Percentiles rank a stretch among this genome's conserved stretches.
These are phyloP conservation scores for Penicillium sp. DNA, from an alignment of 2,329 filamentous ascomycete genomes.

Conservation along the genomic window DNA sequence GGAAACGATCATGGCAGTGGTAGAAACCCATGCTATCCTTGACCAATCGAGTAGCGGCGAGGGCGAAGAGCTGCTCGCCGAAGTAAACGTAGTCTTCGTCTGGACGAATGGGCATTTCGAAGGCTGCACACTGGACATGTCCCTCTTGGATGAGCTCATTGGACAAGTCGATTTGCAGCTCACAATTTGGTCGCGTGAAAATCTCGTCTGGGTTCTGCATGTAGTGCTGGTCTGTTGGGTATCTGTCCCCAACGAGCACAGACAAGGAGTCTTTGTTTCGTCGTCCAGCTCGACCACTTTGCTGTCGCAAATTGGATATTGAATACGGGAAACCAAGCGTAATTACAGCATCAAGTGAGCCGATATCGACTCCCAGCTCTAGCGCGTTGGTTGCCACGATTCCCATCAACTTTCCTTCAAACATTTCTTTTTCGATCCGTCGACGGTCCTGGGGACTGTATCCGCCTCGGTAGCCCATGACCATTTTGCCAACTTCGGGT, in stretches of 20 bases:
- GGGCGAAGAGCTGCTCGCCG: conserved; percentile 68
- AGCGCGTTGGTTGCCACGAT: conserved; percentile 93
- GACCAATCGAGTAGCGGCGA: conserved; percentile 74
- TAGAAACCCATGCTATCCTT: conserved; percentile 80
- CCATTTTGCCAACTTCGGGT: conserved; percentile 72
- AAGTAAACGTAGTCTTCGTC: conserved; percentile 78
- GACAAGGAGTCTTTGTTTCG: conserved; percentile 92
- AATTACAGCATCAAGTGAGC: conserved; percentile 87
- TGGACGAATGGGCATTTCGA: conserved; percentile 89
- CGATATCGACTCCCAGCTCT: conserved; percentile 94
- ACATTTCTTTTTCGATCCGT: conserved; percentile 93
- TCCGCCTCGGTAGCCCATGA: conserved; percentile 95
- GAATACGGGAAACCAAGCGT: conserved; percentile 95
- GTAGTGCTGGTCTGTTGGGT: conserved; percentile 90
- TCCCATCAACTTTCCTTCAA: conserved; percentile 87
- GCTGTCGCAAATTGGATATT: conserved; percentile 90
- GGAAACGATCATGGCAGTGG: conserved; percentile 85
- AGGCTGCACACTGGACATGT: conserved; percentile 92
- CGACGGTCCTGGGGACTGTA: conserved; percentile 91
- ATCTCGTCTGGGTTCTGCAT: conserved; percentile 96
- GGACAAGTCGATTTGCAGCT: conserved; percentile 85
- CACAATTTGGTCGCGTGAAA: conserved; percentile 84
- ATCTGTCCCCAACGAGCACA: conserved; percentile 84
- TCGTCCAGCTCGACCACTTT: conserved; percentile 88
- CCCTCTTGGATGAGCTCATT: conserved; percentile 92